A percentile compares a stretch with the other conserved stretches of the same genome.
phyloP scores from a whole-genome alignment of 106 monocot genomes.

The Agapanthus africanus region DNA sequence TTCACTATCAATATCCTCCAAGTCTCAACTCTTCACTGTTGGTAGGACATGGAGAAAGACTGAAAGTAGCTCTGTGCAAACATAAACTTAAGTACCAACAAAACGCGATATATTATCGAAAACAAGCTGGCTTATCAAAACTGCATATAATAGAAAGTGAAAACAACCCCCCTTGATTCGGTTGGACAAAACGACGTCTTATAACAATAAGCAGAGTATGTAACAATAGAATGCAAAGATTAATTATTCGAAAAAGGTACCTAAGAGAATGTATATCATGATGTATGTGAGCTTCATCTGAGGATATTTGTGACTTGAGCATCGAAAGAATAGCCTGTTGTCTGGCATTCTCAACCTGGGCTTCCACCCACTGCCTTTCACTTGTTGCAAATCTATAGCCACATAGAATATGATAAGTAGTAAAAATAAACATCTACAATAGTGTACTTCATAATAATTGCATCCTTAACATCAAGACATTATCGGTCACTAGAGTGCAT shows the following conservation, averaged over 20 bases:
- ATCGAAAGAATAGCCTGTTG: conserved; percentile 81
- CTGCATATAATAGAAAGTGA: neutral
- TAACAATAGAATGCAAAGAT: neutral
- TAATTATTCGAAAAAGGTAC: conserved; percentile 39
- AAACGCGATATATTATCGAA: neutral
- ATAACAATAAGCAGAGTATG: neutral
- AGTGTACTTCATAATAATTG: neutral
- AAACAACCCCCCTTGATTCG: neutral
- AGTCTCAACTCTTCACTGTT: neutral
- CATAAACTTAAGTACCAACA: neutral
- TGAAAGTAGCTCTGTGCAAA: neutral
- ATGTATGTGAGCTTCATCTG: conserved; percentile 92
- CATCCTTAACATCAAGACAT: neutral
- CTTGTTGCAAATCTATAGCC: conserved; percentile 88
- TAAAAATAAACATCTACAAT: neutral
- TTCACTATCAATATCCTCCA: neutral
- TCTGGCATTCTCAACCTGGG: conserved; percentile 96
- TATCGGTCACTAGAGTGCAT: neutral
- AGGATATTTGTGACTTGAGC: conserved; percentile 84
- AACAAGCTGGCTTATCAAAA: neutral
- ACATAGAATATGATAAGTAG: neutral
- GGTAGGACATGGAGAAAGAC: neutral
- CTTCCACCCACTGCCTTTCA: conserved; percentile 99
- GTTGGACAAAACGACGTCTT: neutral
- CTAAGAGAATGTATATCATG: conserved; percentile 81